Base-by-base conservation (phyloP, 371 early-diverging fungal genomes). In the Apophysomyces elegans region DNA sequence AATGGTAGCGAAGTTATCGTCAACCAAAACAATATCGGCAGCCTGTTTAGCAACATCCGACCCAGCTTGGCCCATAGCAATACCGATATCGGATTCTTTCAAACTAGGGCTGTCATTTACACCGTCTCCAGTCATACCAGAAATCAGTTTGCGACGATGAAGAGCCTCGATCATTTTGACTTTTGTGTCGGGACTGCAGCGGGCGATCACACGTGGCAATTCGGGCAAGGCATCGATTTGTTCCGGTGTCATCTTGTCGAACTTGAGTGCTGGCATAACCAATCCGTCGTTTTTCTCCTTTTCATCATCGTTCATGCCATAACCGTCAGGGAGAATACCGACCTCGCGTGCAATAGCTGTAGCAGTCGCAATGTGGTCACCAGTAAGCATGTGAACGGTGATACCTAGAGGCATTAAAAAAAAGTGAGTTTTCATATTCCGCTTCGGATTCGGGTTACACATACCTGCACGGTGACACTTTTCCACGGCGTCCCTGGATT, bases 181-280 rank as follows among this genome's bases (percentile, higher is more conserved):
- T 77, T 99, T 99, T 73, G 96, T 96, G 71, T 98, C 97, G 6
- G 99, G 99, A 43, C 85, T 88, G 81, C 95, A 94, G 38, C 99
- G 90, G 0, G 97, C 97, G 85, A 98, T 93, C 5, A 98, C 96
- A 7, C 86, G 80, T 5, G 96, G 96, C 54, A 96, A 91, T 45
- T 94, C 90, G 1, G 80, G 76, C 37, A 95, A 74, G 5, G 83
- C 86, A 43, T 93, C 92, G 35, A 97, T 81, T 37, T 90, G 78
- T 39, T 93, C 93, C 56, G 93, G 94, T 0, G 91, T 80, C 67
- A 97, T 66, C 58, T 88, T 74, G 67, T 97, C 97, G 59, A 97
- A 89, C 67, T 94, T 88, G 61, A 78, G 84, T 21, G 95, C 96
- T 8, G 91, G 88, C 94, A 95, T 94, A 18, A 92, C 91, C 21